A percentile compares a stretch with the other conserved stretches of the same genome.
These are phyloP conservation scores for Brassica incana DNA, from an alignment of 345 rosid species.

Conservation along the genomic window DNA sequence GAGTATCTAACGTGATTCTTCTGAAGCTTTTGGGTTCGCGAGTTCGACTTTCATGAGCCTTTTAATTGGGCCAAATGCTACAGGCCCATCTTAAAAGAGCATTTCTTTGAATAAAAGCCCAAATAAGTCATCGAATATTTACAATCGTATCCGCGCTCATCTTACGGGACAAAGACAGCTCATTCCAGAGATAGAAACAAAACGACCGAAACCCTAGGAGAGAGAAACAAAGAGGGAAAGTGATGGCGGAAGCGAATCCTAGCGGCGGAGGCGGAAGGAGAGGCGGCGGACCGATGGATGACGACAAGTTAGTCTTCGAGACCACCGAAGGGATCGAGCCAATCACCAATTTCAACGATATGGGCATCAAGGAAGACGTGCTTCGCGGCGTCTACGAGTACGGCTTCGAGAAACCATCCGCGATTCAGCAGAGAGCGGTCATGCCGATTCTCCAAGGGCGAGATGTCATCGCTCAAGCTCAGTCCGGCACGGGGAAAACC, in stretches of 20 bases:
- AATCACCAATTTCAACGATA: slow-evolving; percentile 69
- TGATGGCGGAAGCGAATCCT: slow-evolving; percentile 41
- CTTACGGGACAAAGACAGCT: not conserved
- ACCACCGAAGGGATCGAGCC: slow-evolving; percentile 91
- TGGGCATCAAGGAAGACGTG: slow-evolving; percentile 79
- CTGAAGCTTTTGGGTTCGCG: no score
- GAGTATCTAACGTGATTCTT: no score
- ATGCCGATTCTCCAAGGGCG: slow-evolving; percentile 92
- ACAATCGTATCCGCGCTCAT: slow-evolving; percentile 24
- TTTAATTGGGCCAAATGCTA: not conserved
- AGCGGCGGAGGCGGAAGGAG: slow-evolving; percentile 47
- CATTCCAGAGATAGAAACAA: not conserved
- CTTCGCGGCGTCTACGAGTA: slow-evolving; percentile 84
- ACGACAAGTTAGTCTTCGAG: slow-evolving; percentile 72
- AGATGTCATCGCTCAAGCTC: slow-evolving; percentile 97
- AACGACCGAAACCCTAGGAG: slow-evolving; percentile 35
- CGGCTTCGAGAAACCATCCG: slow-evolving; percentile 94
- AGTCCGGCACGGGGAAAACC: slow-evolving; percentile 94
- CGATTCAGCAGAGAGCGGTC: slow-evolving; percentile 93
- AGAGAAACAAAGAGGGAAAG: slow-evolving; percentile 9
- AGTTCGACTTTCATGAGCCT: slow-evolving; percentile 11
- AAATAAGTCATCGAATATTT: not conserved
- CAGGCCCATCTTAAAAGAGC: slow-evolving; percentile 23
- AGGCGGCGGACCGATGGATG: slow-evolving; percentile 46
- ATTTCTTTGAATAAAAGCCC: slow-evolving; percentile 1